phyloP scores from a whole-genome alignment of 805 yeast genomes.

The Sugiyamaella smithiae region DNA sequence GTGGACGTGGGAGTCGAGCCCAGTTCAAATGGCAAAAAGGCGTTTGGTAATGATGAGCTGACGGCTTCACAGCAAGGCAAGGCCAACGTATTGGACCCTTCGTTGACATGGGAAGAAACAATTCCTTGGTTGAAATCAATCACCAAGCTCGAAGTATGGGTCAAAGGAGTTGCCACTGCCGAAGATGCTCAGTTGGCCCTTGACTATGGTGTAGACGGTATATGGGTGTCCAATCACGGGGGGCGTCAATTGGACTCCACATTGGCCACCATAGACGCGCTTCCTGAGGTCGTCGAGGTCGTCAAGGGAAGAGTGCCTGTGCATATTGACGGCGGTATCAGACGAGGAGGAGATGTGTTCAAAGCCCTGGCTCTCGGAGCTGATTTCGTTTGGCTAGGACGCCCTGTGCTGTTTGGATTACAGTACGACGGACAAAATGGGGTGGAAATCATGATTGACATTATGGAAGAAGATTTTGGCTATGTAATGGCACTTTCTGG shows the following conservation, averaged over 20 bases:
- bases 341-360: conserved; percentile 64
- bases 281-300: conserved; percentile 49
- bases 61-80: conserved; percentile 4
- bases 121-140: conserved; percentile 32
- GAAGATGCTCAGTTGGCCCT: conserved; percentile 63
- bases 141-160: conserved; percentile 47
- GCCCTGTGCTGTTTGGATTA: conserved; percentile 66
- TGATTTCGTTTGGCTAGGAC: conserved; percentile 61
- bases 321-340: conserved; percentile 66
- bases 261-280: conserved; percentile 60
- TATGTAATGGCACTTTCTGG: conserved; percentile 30
- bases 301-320: conserved; percentile 50
- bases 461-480: conserved; percentile 27
- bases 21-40: conserved; percentile 22
- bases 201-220: conserved; percentile 60
- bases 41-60: conserved; percentile 14
- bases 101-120: conserved; percentile 32
- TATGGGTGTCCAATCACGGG: conserved; percentile 70
- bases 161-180: conserved; percentile 64
- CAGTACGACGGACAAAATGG: conserved; percentile 69
- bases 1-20: conserved; percentile 28
- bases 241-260: conserved; percentile 70
- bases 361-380: conserved; percentile 72
- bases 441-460: conserved; percentile 37
- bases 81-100: conserved; percentile 30